Evolutionary conservation across 495 filamentous ascomycete species (phyloP).

Genomic region (Cercophora sp.): DNA sequence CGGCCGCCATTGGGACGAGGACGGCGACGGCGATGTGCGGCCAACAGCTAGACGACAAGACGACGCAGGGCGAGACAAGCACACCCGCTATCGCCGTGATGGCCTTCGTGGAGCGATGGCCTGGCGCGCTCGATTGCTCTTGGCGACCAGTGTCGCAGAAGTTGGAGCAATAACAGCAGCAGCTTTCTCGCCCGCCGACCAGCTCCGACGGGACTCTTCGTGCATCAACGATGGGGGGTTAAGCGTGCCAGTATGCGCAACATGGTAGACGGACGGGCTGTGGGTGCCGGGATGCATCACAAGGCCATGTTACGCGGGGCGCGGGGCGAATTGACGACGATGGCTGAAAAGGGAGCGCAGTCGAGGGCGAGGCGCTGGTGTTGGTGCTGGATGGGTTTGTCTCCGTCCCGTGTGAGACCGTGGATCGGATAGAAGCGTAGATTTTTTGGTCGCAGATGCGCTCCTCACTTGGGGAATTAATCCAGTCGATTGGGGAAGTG

Average conservation of each 20-base stretch:
- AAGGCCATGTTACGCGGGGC: slow-evolving; percentile 24
- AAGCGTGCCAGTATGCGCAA: slow-evolving; percentile 26
- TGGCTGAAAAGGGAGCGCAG: slow-evolving; percentile 2
- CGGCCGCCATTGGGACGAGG: slow-evolving; percentile 24
- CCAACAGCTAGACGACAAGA: too few relatives aligned
- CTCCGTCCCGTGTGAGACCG: not conserved
- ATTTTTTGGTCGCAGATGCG: slow-evolving; percentile 10
- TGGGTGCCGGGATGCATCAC: slow-evolving; percentile 30
- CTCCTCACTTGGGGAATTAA: slow-evolving; percentile 9
- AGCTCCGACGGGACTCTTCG: slow-evolving; percentile 18
- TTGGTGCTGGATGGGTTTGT: not conserved
- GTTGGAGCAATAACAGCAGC: slow-evolving; percentile 8
- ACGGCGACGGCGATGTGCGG: slow-evolving; percentile 2
- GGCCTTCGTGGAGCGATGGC: not conserved
- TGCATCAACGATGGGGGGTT: slow-evolving; percentile 28
- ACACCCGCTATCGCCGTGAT: slow-evolving; percentile 1
- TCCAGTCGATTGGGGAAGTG: slow-evolving; percentile 16
- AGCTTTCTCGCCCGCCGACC: slow-evolving; percentile 24
- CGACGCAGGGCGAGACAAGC: not conserved
- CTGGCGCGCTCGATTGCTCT: slow-evolving; percentile 8
- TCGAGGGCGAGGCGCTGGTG: not conserved
- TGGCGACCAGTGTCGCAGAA: slow-evolving; percentile 19
- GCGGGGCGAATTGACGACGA: slow-evolving; percentile 14
- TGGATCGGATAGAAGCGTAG: slow-evolving; percentile 2
- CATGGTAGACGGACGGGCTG: slow-evolving; percentile 23